A percentile compares a stretch with the other conserved stretches of the same genome.
phyloP scores from a whole-genome alignment of 306 rosid species.

The Acacia confusa region DNA sequence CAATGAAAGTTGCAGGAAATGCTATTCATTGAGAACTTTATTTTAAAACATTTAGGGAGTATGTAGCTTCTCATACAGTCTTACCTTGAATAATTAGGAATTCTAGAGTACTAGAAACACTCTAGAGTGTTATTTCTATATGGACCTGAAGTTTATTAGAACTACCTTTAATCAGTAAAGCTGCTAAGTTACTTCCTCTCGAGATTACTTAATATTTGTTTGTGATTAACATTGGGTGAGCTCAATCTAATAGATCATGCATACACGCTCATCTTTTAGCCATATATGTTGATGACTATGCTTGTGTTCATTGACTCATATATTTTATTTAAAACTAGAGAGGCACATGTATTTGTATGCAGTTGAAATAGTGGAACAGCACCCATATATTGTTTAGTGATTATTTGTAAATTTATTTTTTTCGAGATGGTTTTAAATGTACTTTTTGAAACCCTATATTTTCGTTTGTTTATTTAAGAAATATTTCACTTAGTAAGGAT shows the following conservation, averaged over 20 bases:
- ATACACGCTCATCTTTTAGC: background rate
- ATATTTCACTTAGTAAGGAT: too few relatives aligned
- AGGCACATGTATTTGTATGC: too few relatives aligned
- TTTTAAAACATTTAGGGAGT: background rate
- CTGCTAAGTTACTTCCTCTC: background rate
- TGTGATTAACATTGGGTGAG: background rate
- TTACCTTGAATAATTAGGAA: background rate
- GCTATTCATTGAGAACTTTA: background rate
- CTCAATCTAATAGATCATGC: background rate
- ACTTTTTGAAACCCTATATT: too few relatives aligned
- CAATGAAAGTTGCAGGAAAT: background rate
- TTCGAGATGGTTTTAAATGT: too few relatives aligned
- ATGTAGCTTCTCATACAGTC: background rate
- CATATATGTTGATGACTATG: background rate
- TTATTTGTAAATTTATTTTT: too few relatives aligned
- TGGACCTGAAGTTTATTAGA: background rate
- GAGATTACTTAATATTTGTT: background rate
- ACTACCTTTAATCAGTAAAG: background rate
- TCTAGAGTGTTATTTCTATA: background rate
- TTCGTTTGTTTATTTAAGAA: too few relatives aligned
- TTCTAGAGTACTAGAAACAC: background rate
- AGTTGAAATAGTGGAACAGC: too few relatives aligned
- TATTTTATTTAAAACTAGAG: background rate
- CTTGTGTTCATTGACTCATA: background rate
- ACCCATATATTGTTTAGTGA: too few relatives aligned